phyloP scores from a whole-genome alignment of 78 protist genomes.

The Chrysochromulina parva region DNA sequence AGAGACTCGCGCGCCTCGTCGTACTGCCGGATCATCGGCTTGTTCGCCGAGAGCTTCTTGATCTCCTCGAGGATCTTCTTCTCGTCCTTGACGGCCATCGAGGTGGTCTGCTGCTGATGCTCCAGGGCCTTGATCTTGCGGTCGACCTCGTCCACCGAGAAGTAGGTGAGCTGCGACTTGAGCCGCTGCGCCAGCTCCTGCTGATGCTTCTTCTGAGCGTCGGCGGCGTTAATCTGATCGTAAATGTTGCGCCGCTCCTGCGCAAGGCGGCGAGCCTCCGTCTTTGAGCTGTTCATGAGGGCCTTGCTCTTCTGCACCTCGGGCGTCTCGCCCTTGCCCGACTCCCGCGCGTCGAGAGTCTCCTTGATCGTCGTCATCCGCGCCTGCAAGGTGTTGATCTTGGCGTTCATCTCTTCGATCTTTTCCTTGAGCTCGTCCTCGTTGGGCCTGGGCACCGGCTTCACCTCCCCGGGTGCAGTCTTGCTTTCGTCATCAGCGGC shows the following conservation, averaged over 20 bases:
- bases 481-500: neutral
- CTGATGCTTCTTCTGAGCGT: neutral
- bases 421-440: neutral
- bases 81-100: neutral
- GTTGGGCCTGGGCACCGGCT: neutral
- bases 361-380: conserved; percentile 2
- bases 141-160: neutral
- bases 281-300: too few species aligned
- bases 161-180: too few species aligned
- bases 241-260: neutral
- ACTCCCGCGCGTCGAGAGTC: neutral
- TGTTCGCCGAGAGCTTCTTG: neutral
- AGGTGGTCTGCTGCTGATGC: neutral
- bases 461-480: neutral
- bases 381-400: neutral
- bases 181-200: neutral
- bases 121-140: conserved; percentile 17
- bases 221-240: neutral
- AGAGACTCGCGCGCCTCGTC: neutral
- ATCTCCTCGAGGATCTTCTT: neutral
- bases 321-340: too few species aligned
- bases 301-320: too few species aligned
- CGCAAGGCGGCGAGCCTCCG: neutral
- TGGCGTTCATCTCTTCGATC: neutral
- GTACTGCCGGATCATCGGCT: neutral